These are phyloP conservation scores for Dactylonectria macrodidyma DNA, from an alignment of 2,329 filamentous ascomycete genomes.

Conservation along the genomic window DNA sequence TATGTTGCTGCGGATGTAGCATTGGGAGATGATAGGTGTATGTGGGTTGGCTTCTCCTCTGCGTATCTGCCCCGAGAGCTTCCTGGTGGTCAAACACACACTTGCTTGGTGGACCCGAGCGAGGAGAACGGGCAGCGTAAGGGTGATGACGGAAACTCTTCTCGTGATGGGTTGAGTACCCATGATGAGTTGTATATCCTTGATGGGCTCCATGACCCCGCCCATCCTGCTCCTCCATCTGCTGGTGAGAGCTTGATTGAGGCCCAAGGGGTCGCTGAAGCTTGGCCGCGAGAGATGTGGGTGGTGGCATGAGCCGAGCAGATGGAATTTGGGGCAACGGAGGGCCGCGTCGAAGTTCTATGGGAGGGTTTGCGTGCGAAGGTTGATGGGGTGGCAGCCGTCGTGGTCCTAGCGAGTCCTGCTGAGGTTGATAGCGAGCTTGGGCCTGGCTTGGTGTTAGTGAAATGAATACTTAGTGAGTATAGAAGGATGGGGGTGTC, in stretches of 20 bases:
- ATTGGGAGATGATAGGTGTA: neutral
- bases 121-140: neutral
- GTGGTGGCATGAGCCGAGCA: neutral
- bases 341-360: neutral
- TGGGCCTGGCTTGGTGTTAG: constrained; percentile 3
- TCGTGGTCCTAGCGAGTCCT: neutral
- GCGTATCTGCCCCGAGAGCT: neutral
- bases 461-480: neutral
- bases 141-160: constrained; percentile 10
- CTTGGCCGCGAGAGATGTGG: neutral
- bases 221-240: neutral
- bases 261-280: neutral
- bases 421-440: neutral
- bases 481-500: neutral
- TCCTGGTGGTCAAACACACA: neutral
- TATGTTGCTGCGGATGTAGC: neutral
- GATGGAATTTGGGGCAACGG: neutral
- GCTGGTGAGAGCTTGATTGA: neutral
- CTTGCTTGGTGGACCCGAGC: neutral
- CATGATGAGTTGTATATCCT: neutral
- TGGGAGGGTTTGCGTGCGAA: neutral
- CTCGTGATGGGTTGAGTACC: neutral
- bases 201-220: neutral
- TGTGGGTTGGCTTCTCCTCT: neutral
- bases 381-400: neutral